Conservation (phyloP, 495 filamentous ascomycete species). For the Aspergillus wentii region DNA sequence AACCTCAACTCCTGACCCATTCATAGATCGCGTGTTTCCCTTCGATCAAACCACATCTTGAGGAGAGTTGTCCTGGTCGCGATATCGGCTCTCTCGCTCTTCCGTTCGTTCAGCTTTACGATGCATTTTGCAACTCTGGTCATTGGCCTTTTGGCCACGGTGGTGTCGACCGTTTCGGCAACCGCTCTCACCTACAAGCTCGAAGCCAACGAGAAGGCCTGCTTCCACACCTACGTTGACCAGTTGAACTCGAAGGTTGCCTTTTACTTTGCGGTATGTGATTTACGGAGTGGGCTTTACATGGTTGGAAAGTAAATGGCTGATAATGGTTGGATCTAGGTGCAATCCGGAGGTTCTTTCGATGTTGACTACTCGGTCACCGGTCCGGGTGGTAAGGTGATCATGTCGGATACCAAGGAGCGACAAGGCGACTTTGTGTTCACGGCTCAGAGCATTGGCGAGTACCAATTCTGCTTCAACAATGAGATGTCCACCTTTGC, state of each 20-base stretch:
- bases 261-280: slow-evolving; percentile 94
- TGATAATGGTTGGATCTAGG: slow-evolving; percentile 41
- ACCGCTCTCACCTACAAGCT: slow-evolving; percentile 96
- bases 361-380: slow-evolving; percentile 90
- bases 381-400: slow-evolving; percentile 75
- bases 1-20: slow-evolving; percentile 23
- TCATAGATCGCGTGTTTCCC: slow-evolving; percentile 10
- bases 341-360: slow-evolving; percentile 94
- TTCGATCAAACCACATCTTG: slow-evolving; percentile 5
- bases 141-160: slow-evolving; percentile 58
- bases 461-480: slow-evolving; percentile 97
- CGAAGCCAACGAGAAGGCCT: slow-evolving; percentile 83
- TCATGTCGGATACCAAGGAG: slow-evolving; percentile 87
- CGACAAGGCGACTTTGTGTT: slow-evolving; percentile 98
- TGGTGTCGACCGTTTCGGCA: slow-evolving; percentile 57
- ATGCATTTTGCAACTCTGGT: slow-evolving; percentile 39
- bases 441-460: slow-evolving; percentile 86
- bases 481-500: slow-evolving; percentile 98
- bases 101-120: slow-evolving; percentile 19
- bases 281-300: not conserved
- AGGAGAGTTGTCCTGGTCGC: slow-evolving; percentile 11
- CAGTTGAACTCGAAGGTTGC: slow-evolving; percentile 75
- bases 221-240: slow-evolving; percentile 82
- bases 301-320: not conserved
- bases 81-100: slow-evolving; percentile 7